A percentile compares a stretch with the other conserved stretches of the same genome.
phyloP scores from a whole-genome alignment of 495 filamentous ascomycete species.

The Tuber calosporum region DNA sequence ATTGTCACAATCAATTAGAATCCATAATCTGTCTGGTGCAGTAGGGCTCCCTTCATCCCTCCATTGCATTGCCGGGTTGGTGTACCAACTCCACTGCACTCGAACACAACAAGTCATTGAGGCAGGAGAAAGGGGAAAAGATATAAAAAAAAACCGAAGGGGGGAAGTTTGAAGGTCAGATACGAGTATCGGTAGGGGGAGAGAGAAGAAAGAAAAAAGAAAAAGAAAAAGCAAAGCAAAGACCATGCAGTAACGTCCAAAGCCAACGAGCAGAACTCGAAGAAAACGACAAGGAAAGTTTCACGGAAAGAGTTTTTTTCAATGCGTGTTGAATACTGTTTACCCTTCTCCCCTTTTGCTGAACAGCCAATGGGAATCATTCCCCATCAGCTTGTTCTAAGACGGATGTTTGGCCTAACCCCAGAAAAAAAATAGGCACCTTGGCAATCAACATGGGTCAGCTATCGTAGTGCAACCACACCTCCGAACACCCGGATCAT shows the following conservation, averaged over 20 bases:
- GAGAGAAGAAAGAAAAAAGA: conserved; percentile 10
- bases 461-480: conserved; percentile 32
- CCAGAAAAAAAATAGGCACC: conserved; percentile 18
- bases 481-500: conserved; percentile 23
- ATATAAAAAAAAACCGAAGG: conserved; percentile 20
- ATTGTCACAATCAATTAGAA: neutral
- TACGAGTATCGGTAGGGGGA: too few relatives aligned
- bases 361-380: conserved; percentile 34
- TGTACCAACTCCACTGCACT: neutral
- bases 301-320: conserved; percentile 22
- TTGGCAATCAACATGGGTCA: conserved; percentile 34
- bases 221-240: conserved; percentile 22
- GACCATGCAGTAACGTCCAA: conserved; percentile 16
- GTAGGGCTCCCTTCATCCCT: conserved; percentile 6
- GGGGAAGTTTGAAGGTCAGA: conserved; percentile 6
- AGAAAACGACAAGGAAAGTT: conserved; percentile 27
- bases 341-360: conserved; percentile 24
- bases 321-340: conserved; percentile 7
- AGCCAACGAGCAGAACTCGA: conserved; percentile 12
- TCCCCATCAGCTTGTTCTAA: conserved; percentile 30
- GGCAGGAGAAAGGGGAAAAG: conserved; percentile 7
- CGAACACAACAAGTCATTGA: conserved; percentile 1
- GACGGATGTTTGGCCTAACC: conserved; percentile 35
- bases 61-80: conserved; percentile 2
- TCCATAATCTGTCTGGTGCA: conserved; percentile 3